Evolutionary conservation across 441 rosid genomes (phyloP), one percentile per base, ranked within the genome.

Genomic region (Brassica hybrid): DNA sequence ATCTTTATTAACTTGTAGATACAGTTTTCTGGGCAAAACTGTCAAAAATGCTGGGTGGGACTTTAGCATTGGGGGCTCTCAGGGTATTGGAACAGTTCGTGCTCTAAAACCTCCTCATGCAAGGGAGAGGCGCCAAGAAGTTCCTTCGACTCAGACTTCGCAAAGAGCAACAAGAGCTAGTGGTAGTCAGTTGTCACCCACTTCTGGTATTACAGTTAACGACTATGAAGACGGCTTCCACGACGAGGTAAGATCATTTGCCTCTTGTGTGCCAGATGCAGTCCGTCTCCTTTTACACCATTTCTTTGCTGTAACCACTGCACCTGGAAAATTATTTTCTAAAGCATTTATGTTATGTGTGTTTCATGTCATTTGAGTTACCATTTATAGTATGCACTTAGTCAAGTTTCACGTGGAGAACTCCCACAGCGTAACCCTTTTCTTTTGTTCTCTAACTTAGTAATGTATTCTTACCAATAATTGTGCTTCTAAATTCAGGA

Each of bases 31-130:
- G 81, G 94, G 89, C 48, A 87, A 86, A 70, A 83, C 85, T 36
- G 59, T 81, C 54, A 92, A 78, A 82, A 89, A 80, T 84, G 86
- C 92, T 80, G 97, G 92, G 32, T 94, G 98, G 98, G 95, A 94
- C 83, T 94, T 92, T 83, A 94, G 90, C 83, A 83, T 92, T 77
- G 90, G 97, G 76, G 96, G 84, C 72, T 74, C 89, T 36, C 87
- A 77, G 80, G 73, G 90, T 82, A 76, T 87, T 13, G 96, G 91
- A 76, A 90, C 96, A 54, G 85, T 89, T 59, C 88, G 88, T 82
- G 85, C 85, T 79, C 75, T 84, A 65, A 88, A 80, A 84, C 91
- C 91, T 41, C 91, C 98, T 62, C 97, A 88, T 84, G 84, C 81
- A 72, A 84, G 91, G 86, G 96, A 92, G 85, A 92, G 85, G 87